Evolutionary conservation across 1,284 basidiomycete genomes (phyloP), one percentile per base, ranked within the genome.

Genomic region (Rhodotorula sp.): DNA sequence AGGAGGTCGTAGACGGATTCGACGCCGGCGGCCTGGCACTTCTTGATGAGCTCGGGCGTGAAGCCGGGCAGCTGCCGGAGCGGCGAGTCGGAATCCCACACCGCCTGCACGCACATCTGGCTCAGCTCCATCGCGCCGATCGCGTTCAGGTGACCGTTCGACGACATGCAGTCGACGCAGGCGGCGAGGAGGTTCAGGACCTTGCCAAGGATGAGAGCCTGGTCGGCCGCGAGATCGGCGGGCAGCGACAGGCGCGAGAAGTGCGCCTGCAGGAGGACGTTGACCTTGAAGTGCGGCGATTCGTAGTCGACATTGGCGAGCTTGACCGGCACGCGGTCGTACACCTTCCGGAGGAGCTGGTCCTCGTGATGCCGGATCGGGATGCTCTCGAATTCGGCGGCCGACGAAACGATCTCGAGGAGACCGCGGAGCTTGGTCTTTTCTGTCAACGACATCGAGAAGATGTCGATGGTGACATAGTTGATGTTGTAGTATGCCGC

Each of bases 281-380:
- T 97, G 0, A 93, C 95, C 84, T 99, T 99, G 88, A 99, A 97
- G 80, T 95, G 90, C 0, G 95, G 95, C 37, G 90, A 91, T 78
- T 93, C 90, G 81, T 93, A 96, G 82, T 97, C 91, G 69, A 86
- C 86, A 30, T 74, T 73, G 67, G 93, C 89, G 54, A 98, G 85
- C 83, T 99, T 99, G 83, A 97, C 91, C 1, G 95, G 95, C 0
- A 97, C 89, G n/a, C 95, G 91, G 79, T 98, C 94, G 81, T 99
- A 99, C 53, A 79, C 73, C 70, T 77, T 78, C 54, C 75, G 69
- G 14, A 79, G 60, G 26, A 75, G 69, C 45, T 74, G 60, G 57
- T 79, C 79, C 71, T 80, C 79, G 58, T 77, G 76, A 62, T 95
- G 90, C 37, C 95, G 89, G 75, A 99, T 97, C 4, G 95, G 94